A percentile compares a stretch with the other conserved stretches of the same genome.
Conservation (phyloP, 2,329 filamentous ascomycete species). For the Cladosporium phlei region DNA sequence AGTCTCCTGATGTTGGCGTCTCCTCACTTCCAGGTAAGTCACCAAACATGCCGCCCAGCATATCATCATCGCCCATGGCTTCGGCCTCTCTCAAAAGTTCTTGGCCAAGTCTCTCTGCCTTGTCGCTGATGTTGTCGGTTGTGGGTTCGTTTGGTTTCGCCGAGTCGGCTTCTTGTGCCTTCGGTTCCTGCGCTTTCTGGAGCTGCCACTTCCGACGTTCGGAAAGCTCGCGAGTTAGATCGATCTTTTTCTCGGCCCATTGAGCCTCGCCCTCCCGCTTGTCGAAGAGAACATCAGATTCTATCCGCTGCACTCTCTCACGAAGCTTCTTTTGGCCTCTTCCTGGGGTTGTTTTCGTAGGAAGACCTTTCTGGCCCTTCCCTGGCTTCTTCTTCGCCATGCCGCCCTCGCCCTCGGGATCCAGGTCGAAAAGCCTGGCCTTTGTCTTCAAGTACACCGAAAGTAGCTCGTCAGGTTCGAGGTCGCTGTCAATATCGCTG, state of each 20-base stretch:
- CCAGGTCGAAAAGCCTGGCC: conserved; percentile 45
- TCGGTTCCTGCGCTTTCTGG: conserved; percentile 15
- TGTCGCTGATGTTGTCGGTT: conserved; percentile 45
- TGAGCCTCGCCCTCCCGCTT: conserved; percentile 41
- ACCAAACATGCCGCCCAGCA: conserved; percentile 57
- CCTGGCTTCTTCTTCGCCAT: conserved; percentile 34
- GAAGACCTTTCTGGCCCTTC: conserved; percentile 19
- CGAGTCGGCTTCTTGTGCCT: neutral
- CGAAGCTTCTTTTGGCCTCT: conserved; percentile 61
- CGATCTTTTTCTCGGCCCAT: conserved; percentile 43
- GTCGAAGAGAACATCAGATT: conserved; percentile 56
- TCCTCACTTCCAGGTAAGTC: conserved; percentile 27
- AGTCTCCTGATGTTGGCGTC: conserved; percentile 5
- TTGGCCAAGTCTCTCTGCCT: conserved; percentile 40
- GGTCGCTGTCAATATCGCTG: conserved; percentile 47
- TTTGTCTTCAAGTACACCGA: conserved; percentile 74
- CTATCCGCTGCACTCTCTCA: conserved; percentile 70
- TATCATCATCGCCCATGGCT: conserved; percentile 52
- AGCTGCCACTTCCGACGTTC: conserved; percentile 30
- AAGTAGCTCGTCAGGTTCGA: conserved; percentile 51
- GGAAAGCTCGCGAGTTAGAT: conserved; percentile 38
- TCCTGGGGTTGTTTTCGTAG: conserved; percentile 23
- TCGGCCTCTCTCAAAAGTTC: conserved; percentile 35
- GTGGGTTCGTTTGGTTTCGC: neutral
- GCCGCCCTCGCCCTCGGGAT: conserved; percentile 29